Evolutionary conservation across 2,329 filamentous ascomycete genomes (phyloP), one percentile per base, ranked within the genome.

Genomic region (Colletotrichum ledebouriae): DNA sequence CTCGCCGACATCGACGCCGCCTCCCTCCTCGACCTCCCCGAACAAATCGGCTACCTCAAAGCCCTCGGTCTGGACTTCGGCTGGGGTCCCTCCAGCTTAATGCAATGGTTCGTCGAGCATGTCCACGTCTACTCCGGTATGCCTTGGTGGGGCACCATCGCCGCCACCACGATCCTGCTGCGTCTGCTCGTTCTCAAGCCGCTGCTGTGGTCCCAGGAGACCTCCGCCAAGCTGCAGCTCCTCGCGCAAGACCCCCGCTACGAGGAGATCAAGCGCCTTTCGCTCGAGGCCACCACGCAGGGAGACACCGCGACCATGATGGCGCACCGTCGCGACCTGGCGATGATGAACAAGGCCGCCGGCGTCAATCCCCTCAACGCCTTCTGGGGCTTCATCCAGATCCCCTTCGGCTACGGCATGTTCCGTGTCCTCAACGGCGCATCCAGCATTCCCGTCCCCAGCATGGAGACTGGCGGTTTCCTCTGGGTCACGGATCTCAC

Each of bases 21-120:
- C 56, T 75, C 84, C 61, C 79, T 88, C 62, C 84, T 89, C 69
- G 81, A 86, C 70, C 87, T 94, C 71, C 89, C 92, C 41, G 92
- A 95, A 75, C 84, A 89, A 58, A 87, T 97, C 67, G 96, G 96
- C 70, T 98, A 94, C 75, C 83, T 99, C 67, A 88, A 92, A 73
- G 86, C 89, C 6, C 84, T 98, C 11, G 96, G 96, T 3, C 83
- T 99, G 22, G 93, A 98, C 74, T 98, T 91, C 75, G 94, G 95
- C 76, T 94, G 84, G 83, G 95, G 95, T 15, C 88, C 92, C 5
- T 93, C 94, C 0, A 82, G 90, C 4, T 72, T 88, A 15, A 89
- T 96, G 78, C 86, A 98, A 80, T 94, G 86, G 85, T 22, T 88
- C 3, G 81, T 98, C 11, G 96, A 99, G 83, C 89, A 95, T 76